These are phyloP conservation scores for Begonia loranthoides DNA, from an alignment of 306 rosid species.

Conservation along the genomic window DNA sequence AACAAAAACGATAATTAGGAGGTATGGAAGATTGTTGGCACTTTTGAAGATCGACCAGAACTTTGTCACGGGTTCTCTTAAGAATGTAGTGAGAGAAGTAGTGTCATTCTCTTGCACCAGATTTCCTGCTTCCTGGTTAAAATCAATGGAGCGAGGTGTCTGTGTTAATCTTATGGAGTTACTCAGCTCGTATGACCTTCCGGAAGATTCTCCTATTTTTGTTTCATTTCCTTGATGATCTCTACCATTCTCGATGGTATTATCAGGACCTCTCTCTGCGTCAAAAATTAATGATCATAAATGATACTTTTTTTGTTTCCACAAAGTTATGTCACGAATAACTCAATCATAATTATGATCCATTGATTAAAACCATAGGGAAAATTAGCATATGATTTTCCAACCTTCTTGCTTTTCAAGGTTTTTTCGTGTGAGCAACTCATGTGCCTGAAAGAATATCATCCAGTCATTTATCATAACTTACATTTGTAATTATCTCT, in stretches of 20 bases:
- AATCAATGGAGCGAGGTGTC: slow-evolving; percentile 12
- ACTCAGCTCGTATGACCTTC: slow-evolving; percentile 25
- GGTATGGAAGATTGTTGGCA: slow-evolving; percentile 50
- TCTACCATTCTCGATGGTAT: slow-evolving; percentile 20
- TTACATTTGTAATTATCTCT: not conserved
- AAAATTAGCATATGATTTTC: no score
- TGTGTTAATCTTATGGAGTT: slow-evolving; percentile 12
- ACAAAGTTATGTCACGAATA: no score
- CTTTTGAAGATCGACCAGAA: slow-evolving; percentile 39
- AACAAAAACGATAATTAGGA: slow-evolving; percentile 40
- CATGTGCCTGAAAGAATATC: slow-evolving; percentile 57
- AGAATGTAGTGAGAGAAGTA: slow-evolving; percentile 27
- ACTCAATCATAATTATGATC: no score
- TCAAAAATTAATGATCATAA: slow-evolving; percentile 11
- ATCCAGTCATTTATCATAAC: not conserved
- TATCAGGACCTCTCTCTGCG: slow-evolving; percentile 24
- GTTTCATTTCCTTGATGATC: slow-evolving; percentile 24
- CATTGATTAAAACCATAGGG: no score
- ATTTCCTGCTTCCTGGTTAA: slow-evolving; percentile 18
- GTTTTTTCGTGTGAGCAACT: slow-evolving; percentile 46
- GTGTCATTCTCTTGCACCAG: slow-evolving; percentile 24
- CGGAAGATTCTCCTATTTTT: slow-evolving; percentile 30
- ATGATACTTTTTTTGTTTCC: no score
- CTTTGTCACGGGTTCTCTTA: slow-evolving; percentile 31
- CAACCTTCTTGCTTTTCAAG: slow-evolving; percentile 30